Evolutionary conservation across 129 eudicot genomes (phyloP), one percentile per base, ranked within the genome.

Genomic region (Scalesia atractyloides): DNA sequence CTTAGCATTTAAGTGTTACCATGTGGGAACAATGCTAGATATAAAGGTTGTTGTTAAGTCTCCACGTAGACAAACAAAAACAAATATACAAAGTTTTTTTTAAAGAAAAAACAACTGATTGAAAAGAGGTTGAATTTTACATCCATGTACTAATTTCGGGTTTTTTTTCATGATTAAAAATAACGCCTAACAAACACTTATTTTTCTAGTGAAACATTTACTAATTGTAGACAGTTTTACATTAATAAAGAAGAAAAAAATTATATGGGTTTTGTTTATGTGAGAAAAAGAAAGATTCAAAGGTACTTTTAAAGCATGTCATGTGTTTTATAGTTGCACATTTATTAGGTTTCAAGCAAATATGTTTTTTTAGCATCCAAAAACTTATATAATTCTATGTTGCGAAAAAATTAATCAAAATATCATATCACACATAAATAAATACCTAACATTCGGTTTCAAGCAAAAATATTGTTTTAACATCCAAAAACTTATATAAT

Each of bases 361-460:
- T 13, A 2, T 60, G 14, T 2, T 22, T 0, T 30, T 26, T 26
- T 60, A 15, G 30, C 11, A 26, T 39, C 10, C 36, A 17, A 26
- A 60, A 60, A 13, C 46, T 60, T 15, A 60, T 16, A 64, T 37
- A 37, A 39, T 6, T 64, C 36, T 66, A 66, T 19, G 3, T 44
- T 17, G 53, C n/a, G 12, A 66, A 41, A 66, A 66, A 54, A 66
- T 17, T 18, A 10, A 66, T 10, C 11, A 24, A 20, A 70, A 56
- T 15, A 70, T 37, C 5, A 37, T 53, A 53, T 1, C 14, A 39
- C 19, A 37, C 64, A 70, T 3, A 52, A 36, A 64, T 13, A 16
- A 36, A 64, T 13, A 16, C 65, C 72, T 66, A 66, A 46, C 15
- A 68, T 5, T 50, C 60, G n/a, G n/a, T n/a, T 26, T 60, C 10